Percentiles rank a stretch among this genome's conserved stretches.
Conservation (phyloP, 2,329 filamentous ascomycete species). For the Daldinia sp. region DNA sequence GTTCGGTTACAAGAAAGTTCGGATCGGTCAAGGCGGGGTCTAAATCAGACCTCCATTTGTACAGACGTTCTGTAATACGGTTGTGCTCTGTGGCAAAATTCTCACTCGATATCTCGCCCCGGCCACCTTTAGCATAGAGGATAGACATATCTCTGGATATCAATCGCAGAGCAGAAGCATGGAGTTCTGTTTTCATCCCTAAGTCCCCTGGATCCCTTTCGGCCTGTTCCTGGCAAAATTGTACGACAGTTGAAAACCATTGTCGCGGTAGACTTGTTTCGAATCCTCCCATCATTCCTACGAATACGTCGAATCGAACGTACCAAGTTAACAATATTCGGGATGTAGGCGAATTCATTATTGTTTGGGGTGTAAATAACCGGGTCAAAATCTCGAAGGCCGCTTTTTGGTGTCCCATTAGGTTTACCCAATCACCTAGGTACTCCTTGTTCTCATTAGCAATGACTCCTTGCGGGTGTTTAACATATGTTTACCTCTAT, state of each 20-base stretch:
- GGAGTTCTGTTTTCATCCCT: conserved; percentile 74
- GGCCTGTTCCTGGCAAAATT: conserved; percentile 72
- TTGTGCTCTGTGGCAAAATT: conserved; percentile 74
- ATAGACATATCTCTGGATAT: conserved; percentile 84
- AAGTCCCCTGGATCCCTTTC: conserved; percentile 71
- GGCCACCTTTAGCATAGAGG: conserved; percentile 76
- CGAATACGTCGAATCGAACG: conserved; percentile 85
- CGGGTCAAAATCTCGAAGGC: conserved; percentile 84
- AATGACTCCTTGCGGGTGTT: conserved; percentile 26
- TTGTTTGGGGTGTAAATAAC: conserved; percentile 80
- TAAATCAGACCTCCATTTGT: conserved; percentile 67
- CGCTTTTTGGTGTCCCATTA: conserved; percentile 92
- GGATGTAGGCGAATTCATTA: conserved; percentile 76
- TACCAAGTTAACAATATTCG: conserved; percentile 90
- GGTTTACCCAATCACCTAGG: conserved; percentile 93
- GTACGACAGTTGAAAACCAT: conserved; percentile 78
- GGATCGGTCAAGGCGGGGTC: conserved; percentile 72
- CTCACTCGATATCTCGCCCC: conserved; percentile 72
- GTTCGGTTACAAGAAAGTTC: conserved; percentile 72
- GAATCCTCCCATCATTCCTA: conserved; percentile 84
- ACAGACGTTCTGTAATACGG: conserved; percentile 61
- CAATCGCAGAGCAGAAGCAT: conserved; percentile 74
- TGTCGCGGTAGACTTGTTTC: conserved; percentile 78
- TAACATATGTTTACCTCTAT: conserved; percentile 77
- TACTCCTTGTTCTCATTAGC: conserved; percentile 74